Evolutionary conservation across 2,329 filamentous ascomycete genomes (phyloP).

Genomic region (Cordyceps cateniannulata): DNA sequence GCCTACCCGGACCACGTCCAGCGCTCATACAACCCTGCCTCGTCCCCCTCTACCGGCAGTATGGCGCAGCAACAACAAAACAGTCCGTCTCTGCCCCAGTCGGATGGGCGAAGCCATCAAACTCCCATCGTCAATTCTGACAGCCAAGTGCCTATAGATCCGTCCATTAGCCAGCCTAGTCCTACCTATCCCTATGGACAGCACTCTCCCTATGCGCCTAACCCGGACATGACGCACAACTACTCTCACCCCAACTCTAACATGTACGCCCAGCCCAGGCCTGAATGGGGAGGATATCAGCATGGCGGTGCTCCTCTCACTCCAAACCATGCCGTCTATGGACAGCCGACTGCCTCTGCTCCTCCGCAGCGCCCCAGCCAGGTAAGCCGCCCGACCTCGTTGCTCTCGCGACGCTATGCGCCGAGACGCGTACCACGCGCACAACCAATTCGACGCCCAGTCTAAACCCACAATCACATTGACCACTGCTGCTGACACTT

Average conservation of each 20-base stretch:
- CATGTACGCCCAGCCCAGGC: slow-evolving; percentile 63
- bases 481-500: neutral
- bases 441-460: neutral
- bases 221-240: slow-evolving; percentile 77
- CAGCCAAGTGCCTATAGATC: slow-evolving; percentile 98
- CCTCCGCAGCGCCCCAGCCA: slow-evolving; percentile 51
- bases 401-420: neutral
- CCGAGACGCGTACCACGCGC: neutral
- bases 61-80: slow-evolving; percentile 79
- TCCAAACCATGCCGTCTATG: slow-evolving; percentile 48
- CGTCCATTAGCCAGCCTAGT: slow-evolving; percentile 88
- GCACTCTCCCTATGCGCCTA: slow-evolving; percentile 81
- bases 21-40: slow-evolving; percentile 75
- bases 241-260: slow-evolving; percentile 57
- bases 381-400: slow-evolving; percentile 32
- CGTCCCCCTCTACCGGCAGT: slow-evolving; percentile 68
- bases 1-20: slow-evolving; percentile 81
- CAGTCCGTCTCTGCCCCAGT: slow-evolving; percentile 91
- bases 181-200: slow-evolving; percentile 79
- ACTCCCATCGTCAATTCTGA: slow-evolving; percentile 82
- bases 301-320: slow-evolving; percentile 43
- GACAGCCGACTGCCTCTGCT: slow-evolving; percentile 48
- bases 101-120: slow-evolving; percentile 75
- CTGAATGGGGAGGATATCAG: slow-evolving; percentile 68
- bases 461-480: neutral